Evolutionary conservation across 768 basidiomycete genomes (phyloP).

Genomic region (Arthromyces matolae): DNA sequence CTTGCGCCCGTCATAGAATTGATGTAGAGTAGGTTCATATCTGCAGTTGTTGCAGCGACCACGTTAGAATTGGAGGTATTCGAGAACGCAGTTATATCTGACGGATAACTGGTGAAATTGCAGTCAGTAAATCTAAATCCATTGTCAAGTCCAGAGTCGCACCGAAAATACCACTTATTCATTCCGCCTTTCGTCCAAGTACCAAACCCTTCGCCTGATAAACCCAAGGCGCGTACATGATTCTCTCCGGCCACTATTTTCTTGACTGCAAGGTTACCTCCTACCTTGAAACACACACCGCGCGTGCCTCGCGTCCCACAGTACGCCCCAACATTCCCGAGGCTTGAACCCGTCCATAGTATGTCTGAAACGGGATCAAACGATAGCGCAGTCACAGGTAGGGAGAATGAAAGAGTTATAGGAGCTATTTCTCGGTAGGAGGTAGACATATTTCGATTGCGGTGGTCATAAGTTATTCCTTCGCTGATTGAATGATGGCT

Average conservation of each 20-base stretch:
- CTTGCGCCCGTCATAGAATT: constrained; percentile 71
- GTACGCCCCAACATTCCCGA: constrained; percentile 67
- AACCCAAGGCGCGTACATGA: constrained; percentile 63
- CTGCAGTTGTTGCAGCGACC: constrained; percentile 56
- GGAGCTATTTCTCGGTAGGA: constrained; percentile 31
- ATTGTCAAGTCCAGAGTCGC: constrained; percentile 23
- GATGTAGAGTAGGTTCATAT: constrained; percentile 62
- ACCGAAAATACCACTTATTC: constrained; percentile 82
- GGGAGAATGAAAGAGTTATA: constrained; percentile 34
- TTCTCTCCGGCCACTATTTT: constrained; percentile 77
- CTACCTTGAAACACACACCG: constrained; percentile 73
- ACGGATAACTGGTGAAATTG: constrained; percentile 18
- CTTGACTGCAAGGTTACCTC: constrained; percentile 63
- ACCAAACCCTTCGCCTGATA: constrained; percentile 63
- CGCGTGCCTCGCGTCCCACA: constrained; percentile 60
- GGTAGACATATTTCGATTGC: constrained; percentile 28
- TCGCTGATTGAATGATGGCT: no score
- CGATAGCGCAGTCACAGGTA: constrained; percentile 69
- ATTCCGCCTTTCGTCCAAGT: constrained; percentile 82
- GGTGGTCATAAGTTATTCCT: constrained; percentile 31
- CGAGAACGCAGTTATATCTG: constrained; percentile 37
- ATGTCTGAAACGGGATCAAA: constrained; percentile 92
- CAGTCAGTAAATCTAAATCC: no score
- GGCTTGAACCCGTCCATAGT: constrained; percentile 78
- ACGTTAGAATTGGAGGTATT: constrained; percentile 48